Base-by-base conservation (phyloP, 805 yeast species). In the Nakazawaea pomicola region DNA sequence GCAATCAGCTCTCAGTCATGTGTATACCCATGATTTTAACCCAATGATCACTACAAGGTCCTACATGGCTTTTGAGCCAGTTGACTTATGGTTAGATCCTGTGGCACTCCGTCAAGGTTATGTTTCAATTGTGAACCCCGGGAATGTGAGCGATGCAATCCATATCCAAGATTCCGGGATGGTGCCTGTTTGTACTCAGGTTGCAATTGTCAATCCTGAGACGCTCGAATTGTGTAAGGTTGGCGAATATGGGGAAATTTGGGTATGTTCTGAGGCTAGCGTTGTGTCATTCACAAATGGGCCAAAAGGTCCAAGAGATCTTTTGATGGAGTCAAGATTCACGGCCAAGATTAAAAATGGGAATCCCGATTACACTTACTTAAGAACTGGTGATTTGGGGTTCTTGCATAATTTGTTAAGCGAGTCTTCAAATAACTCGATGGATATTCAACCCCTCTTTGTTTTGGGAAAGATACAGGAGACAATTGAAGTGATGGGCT, bases 241-340 rank as follows among this genome's bases (percentile, higher is more conserved):
- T 38, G 97, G 98, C 6, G 99, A 93, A 59, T 80, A 78, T 58
- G 99, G 99, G 25, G 99, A 93, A 62, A 88, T 93, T 29, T 93
- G 98, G 98, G 95, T 91, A 2, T 77, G 85, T 48, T 84, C 95
- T 1, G 95, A 88, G 48, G 95, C 91, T 1, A 89, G 83, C 50
- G 82, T 79, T 21, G 58, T 68, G 10, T 75, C 77, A 6, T 81
- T 78, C 56, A 74, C 77, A 29, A 68, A 74, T 38, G 78, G 78
- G 3, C 36, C 40, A 12, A 46, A 47, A 16, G 49, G 49, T 16
- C 43, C 41, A 18, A 37, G 70, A 8, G 84, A 80, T 46, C 60
- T 64, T 10, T 76, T 80, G 48, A 68, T 67, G 5, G 58, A 64
- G 9, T 66, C 67, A 16, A 84, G 84, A 48, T 77, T 85, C 49